A percentile compares a stretch with the other conserved stretches of the same genome.
Conservation (phyloP, 495 filamentous ascomycete genomes). For the Tirmania nivea region DNA sequence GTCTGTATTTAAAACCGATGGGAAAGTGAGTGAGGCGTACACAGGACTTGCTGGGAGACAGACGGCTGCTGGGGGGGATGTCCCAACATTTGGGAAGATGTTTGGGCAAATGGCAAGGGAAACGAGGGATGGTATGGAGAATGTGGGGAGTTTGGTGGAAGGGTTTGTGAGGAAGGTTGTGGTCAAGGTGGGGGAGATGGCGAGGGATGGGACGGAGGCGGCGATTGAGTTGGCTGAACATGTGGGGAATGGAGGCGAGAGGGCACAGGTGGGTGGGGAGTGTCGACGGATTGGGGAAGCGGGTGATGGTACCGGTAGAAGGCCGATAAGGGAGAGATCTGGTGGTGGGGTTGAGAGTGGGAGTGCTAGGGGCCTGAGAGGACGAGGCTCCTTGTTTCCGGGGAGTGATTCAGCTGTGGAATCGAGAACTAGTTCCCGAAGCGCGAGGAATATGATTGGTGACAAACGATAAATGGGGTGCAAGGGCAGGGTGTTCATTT, state of each 20-base stretch:
- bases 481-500: too few species aligned
- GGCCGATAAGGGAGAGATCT: too few species aligned
- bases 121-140: constrained; percentile 37
- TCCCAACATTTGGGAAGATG: constrained; percentile 21
- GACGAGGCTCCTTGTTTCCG: too few species aligned
- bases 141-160: constrained; percentile 66
- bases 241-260: neutral
- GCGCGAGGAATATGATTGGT: too few species aligned
- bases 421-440: too few species aligned
- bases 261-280: constrained; percentile 1
- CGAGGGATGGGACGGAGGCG: constrained; percentile 32
- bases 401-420: too few species aligned
- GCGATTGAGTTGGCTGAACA: constrained; percentile 25
- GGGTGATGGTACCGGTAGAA: neutral
- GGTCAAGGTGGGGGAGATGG: constrained; percentile 26
- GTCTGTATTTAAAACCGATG: constrained; percentile 22
- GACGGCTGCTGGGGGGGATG: constrained; percentile 29
- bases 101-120: constrained; percentile 19
- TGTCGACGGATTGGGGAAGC: neutral
- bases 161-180: constrained; percentile 71
- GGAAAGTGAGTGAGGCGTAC: constrained; percentile 15
- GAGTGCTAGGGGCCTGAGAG: too few species aligned
- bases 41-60: constrained; percentile 5
- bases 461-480: too few species aligned
- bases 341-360: too few species aligned